Evolutionary conservation across 805 yeast species (phyloP), one percentile per base, ranked within the genome.

Genomic region (Candida tibetensis): DNA sequence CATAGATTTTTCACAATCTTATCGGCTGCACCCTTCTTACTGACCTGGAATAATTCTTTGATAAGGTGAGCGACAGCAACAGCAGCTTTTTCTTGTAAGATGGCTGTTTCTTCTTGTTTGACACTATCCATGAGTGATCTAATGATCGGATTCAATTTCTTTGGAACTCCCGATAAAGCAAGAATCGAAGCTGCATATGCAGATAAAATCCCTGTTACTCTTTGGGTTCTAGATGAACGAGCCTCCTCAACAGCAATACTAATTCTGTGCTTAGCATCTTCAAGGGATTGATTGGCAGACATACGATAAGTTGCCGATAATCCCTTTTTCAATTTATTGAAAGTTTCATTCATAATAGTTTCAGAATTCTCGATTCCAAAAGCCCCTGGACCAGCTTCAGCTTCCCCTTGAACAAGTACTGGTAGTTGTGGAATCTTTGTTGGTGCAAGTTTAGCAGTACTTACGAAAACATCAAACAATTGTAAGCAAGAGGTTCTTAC

Each of bases 371-470:
- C 84, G 28, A 93, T 58, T 12, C 88, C 77, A 62, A 93, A 93
- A 0, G 97, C 98, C 51, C 83, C 89, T 1, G 95, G 88, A 2
- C 96, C 97, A 2, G 97, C 95, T 42, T 86, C 95, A 1, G 79
- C 71, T 55, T 93, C 98, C 25, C 99, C 99, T 59, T 89, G 91
- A 3, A 91, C 96, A 7, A 90, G 80, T 4, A 89, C 81, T 0
- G 99, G 93, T 14, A 93, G 60, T 37, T 81, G 85, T 0, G 97
- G 97, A 4, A 88, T 58, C 54, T 82, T 83, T 15, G 75, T 69
- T 9, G 79, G 75, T 1, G 91, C 72, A 15, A 91, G 60, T 58
- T 82, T 84, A 4, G 91, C 96, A 22, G 72, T 76, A 34, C 82
- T 88, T 28, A 81, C 76, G 60, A 93, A 86, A 1, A 88, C 79